Percentiles rank a stretch among this genome's conserved stretches.
phyloP scores from a whole-genome alignment of 331 rosid species.

The Rosa hybrid region DNA sequence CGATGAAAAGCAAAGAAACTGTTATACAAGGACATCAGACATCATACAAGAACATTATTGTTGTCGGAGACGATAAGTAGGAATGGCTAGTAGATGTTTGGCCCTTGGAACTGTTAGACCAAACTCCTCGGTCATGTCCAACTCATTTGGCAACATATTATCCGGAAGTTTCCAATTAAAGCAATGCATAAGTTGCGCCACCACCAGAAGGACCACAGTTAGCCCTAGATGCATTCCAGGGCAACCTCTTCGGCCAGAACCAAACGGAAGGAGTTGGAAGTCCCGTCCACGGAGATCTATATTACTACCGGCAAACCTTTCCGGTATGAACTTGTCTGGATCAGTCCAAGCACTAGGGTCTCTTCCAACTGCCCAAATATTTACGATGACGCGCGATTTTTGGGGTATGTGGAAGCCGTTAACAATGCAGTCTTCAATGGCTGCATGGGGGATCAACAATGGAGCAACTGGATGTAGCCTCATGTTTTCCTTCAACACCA shows the following conservation, averaged over 20 bases:
- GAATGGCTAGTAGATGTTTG: slow-evolving; percentile 2
- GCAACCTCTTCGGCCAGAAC: slow-evolving; percentile 62
- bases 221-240: slow-evolving; percentile 50
- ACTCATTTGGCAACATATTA: slow-evolving; percentile 30
- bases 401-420: slow-evolving; percentile 47
- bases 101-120: slow-evolving; percentile 38
- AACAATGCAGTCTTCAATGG: slow-evolving; percentile 45
- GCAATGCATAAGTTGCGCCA: slow-evolving; percentile 64
- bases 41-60: background rate
- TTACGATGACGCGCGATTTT: slow-evolving; percentile 47
- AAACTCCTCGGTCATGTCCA: slow-evolving; percentile 64
- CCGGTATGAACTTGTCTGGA: slow-evolving; percentile 54
- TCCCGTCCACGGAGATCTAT: slow-evolving; percentile 45
- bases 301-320: slow-evolving; percentile 45
- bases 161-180: slow-evolving; percentile 63
- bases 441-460: slow-evolving; percentile 49
- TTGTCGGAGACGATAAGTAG: slow-evolving; percentile 31
- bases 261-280: slow-evolving; percentile 58
- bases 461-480: slow-evolving; percentile 65
- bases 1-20: background rate
- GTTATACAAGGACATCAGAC: background rate
- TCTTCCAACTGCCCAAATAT: slow-evolving; percentile 58
- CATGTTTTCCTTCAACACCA: slow-evolving; percentile 53
- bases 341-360: slow-evolving; percentile 52
- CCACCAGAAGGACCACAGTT: slow-evolving; percentile 28